A percentile compares a stretch with the other conserved stretches of the same genome.
phyloP scores from a whole-genome alignment of 768 basidiomycete species.

The Naganishia vaughanmartiniae region DNA sequence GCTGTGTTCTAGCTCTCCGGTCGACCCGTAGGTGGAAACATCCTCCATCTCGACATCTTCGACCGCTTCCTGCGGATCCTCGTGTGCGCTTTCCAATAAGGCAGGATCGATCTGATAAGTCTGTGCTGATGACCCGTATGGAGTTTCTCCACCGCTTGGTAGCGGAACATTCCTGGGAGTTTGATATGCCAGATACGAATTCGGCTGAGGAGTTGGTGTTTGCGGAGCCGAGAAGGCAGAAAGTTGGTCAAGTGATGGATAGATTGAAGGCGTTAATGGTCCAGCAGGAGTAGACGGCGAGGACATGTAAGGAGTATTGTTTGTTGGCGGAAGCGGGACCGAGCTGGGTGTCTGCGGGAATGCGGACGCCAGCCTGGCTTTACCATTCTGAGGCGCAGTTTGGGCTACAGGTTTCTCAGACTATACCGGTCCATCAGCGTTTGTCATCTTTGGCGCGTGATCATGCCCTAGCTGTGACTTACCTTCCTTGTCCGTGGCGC shows the following conservation, averaged over 20 bases:
- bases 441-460: background rate
- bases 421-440: background rate
- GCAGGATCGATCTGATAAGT: conserved; percentile 18
- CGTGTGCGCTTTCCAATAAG: background rate
- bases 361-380: background rate
- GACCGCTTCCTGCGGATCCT: background rate
- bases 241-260: conserved; percentile 11
- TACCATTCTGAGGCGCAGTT: background rate
- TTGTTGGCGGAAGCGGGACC: conserved; percentile 2
- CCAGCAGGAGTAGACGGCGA: conserved; percentile 12
- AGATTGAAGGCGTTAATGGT: conserved; percentile 5
- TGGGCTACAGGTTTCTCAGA: background rate
- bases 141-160: conserved; percentile 24
- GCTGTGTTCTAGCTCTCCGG: background rate
- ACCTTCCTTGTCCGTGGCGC: conserved; percentile 31
- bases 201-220: background rate
- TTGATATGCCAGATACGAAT: conserved; percentile 4
- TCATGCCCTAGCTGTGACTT: background rate
- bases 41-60: conserved; percentile 33
- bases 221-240: conserved; percentile 1
- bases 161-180: conserved; percentile 30
- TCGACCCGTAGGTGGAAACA: conserved; percentile 8
- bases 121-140: conserved; percentile 1
- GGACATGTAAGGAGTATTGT: conserved; percentile 6
- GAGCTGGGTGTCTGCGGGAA: conserved; percentile 13